Evolutionary conservation across 192 early-diverging fungal species (phyloP), one percentile per base, ranked within the genome.

Genomic region (Podila clonocystis): DNA sequence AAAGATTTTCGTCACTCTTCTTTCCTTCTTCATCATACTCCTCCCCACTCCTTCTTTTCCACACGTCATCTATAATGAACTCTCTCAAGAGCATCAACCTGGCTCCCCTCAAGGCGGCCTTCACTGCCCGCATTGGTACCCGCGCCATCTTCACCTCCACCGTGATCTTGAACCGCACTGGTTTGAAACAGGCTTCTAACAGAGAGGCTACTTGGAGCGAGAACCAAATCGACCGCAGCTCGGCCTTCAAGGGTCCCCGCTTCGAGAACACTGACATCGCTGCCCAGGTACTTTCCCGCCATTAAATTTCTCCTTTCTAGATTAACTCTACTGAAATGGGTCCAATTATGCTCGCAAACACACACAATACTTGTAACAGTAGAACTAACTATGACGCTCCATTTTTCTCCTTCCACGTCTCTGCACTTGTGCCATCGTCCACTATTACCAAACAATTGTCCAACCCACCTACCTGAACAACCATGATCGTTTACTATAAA

Each of bases 251-350:
- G 58, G 95, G 95, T 30, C 93, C 95, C 57, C 89, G 95, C 74
- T 98, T 97, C 84, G 93, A 95, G 50, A 94, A 97, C 77, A 91
- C 86, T 29, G 91, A 97, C 70, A 76, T 96, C 41, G 83, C 83
- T 38, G 85, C 87, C n/a, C 97, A 98, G 86, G 93, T 94, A 83
- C 63, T 41, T 45, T 30, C 30, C 22, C 22, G 3, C 52, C 9
- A 45, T 36, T 6, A 6, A 30, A 5, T n/a, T n/a, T n/a, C n/a
- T n/a, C n/a, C n/a, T n/a, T n/a, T n/a, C n/a, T n/a, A n/a, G n/a
- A n/a, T n/a, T n/a, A n/a, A n/a, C n/a, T n/a, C 13, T 31, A 1
- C 13, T 50, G 5, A 28, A 29, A 31, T 15, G 49, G 38, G 17
- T 1, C 30, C 26, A 49, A 65, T 49, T 12, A 4, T 17, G 41